phyloP scores from a whole-genome alignment of 371 early-diverging fungal genomes.

The Zopfochytrium polystomum region DNA sequence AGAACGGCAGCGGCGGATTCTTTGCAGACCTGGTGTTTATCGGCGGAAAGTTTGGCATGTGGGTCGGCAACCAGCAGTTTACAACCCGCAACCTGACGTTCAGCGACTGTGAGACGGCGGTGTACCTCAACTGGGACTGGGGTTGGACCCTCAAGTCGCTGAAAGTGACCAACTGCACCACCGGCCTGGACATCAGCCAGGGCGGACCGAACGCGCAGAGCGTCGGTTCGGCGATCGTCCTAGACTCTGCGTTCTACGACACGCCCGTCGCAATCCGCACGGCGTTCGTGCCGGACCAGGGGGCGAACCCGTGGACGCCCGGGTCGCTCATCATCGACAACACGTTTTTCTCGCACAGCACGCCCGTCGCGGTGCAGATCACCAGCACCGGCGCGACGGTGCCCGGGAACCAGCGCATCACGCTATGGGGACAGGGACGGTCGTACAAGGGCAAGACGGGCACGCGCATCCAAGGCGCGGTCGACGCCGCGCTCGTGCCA shows the following conservation, averaged over 20 bases:
- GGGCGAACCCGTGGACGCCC: slow-evolving; percentile 16
- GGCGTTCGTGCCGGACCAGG: neutral
- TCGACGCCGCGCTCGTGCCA: slow-evolving; percentile 1
- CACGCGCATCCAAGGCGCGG: slow-evolving; percentile 23
- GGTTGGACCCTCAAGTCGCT: slow-evolving; percentile 29
- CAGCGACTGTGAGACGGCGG: slow-evolving; percentile 24
- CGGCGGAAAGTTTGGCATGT: slow-evolving; percentile 31
- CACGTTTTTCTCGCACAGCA: slow-evolving; percentile 10
- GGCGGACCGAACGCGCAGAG: slow-evolving; percentile 16
- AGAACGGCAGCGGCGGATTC: slow-evolving; percentile 35
- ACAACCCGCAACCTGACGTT: slow-evolving; percentile 25
- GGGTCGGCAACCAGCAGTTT: slow-evolving; percentile 32
- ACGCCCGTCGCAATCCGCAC: slow-evolving; percentile 20
- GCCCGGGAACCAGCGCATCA: slow-evolving; percentile 13
- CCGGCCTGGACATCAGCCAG: slow-evolving; percentile 25
- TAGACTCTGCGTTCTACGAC: slow-evolving; percentile 24
- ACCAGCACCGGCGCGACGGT: slow-evolving; percentile 13
- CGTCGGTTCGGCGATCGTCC: slow-evolving; percentile 18
- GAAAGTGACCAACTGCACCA: slow-evolving; percentile 17
- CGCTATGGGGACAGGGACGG: slow-evolving; percentile 28
- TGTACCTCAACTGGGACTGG: slow-evolving; percentile 35
- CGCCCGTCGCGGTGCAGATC: slow-evolving; percentile 13
- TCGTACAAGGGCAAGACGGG: slow-evolving; percentile 16
- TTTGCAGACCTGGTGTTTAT: slow-evolving; percentile 27
- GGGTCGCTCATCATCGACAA: slow-evolving; percentile 31